Evolutionary conservation across 2,329 filamentous ascomycete genomes (phyloP).

Genomic region (Talaromyces verruculosus): DNA sequence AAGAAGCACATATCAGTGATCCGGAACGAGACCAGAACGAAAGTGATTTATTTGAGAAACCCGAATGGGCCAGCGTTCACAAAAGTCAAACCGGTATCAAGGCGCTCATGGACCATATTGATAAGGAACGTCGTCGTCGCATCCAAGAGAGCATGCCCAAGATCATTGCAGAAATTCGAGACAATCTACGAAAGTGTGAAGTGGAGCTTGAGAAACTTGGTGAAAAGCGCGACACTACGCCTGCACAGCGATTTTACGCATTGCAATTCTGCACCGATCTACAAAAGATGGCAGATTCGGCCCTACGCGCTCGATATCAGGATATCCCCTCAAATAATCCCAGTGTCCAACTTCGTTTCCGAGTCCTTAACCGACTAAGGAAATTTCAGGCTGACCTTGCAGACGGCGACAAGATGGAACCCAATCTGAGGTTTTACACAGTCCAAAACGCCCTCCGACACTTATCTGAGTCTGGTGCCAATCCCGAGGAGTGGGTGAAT

Average conservation of each 20-base stretch:
- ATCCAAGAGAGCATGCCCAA: constrained; percentile 23
- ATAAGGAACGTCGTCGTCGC: constrained; percentile 23
- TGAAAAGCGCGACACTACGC: neutral
- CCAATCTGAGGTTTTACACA: neutral
- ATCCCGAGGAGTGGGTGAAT: neutral
- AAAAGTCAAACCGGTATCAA: constrained; percentile 21
- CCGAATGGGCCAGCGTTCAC: constrained; percentile 16
- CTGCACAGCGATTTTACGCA: constrained; percentile 20
- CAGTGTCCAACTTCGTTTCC: constrained; percentile 14
- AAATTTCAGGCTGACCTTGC: neutral
- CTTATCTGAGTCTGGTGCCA: too few relatives aligned
- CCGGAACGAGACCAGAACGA: constrained; percentile 22
- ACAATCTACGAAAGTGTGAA: constrained; percentile 15
- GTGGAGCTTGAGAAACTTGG: constrained; percentile 8
- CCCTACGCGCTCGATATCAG: constrained; percentile 23
- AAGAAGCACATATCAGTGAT: constrained; percentile 16
- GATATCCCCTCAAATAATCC: constrained; percentile 19
- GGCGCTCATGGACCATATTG: constrained; percentile 23
- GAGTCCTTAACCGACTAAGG: neutral
- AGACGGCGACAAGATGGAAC: neutral
- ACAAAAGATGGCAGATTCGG: constrained; percentile 23
- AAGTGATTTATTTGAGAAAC: neutral
- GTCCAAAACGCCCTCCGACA: too few relatives aligned
- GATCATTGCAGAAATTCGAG: constrained; percentile 23
- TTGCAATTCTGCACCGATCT: constrained; percentile 23